These are phyloP conservation scores for Proliferodiscus dingleyae DNA, from an alignment of 2,329 filamentous ascomycete species.

Conservation along the genomic window DNA sequence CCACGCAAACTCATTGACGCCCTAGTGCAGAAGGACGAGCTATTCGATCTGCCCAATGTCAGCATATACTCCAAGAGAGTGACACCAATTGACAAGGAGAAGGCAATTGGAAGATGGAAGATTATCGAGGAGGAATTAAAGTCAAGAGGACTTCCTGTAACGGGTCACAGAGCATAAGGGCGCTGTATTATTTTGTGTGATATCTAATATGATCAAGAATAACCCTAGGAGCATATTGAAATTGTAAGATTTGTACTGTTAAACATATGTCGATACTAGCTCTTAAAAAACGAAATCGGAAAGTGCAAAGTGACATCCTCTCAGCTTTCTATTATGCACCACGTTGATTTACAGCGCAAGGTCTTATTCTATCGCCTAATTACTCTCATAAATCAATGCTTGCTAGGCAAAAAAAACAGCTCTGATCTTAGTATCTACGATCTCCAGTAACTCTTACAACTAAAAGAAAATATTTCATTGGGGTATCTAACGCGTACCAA, in stretches of 20 bases:
- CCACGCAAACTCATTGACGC: constrained; percentile 59
- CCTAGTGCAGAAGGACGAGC: constrained; percentile 42
- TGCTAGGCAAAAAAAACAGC: too few relatives aligned
- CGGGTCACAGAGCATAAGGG: constrained; percentile 33
- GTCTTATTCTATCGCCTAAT: too few relatives aligned
- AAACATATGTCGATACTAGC: not conserved
- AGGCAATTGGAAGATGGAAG: constrained; percentile 71
- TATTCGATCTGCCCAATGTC: constrained; percentile 63
- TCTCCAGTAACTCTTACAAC: not conserved
- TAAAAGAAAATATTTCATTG: not conserved
- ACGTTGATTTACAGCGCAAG: too few relatives aligned
- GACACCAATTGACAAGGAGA: constrained; percentile 68
- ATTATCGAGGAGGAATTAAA: constrained; percentile 67
- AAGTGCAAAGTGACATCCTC: too few relatives aligned
- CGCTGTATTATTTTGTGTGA: not conserved
- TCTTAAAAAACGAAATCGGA: not conserved
- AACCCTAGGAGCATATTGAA: not conserved
- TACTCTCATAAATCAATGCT: too few relatives aligned
- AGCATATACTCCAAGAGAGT: constrained; percentile 58
- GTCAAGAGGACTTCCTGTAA: constrained; percentile 55
- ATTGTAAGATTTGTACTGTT: not conserved
- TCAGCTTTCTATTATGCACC: too few relatives aligned
- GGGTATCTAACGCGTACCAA: not conserved
- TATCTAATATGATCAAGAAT: too few relatives aligned
- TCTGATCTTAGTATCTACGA: too few relatives aligned